These are phyloP conservation scores for Chlorella sp. DNA, from an alignment of 139 green algal species.

Conservation along the genomic window DNA sequence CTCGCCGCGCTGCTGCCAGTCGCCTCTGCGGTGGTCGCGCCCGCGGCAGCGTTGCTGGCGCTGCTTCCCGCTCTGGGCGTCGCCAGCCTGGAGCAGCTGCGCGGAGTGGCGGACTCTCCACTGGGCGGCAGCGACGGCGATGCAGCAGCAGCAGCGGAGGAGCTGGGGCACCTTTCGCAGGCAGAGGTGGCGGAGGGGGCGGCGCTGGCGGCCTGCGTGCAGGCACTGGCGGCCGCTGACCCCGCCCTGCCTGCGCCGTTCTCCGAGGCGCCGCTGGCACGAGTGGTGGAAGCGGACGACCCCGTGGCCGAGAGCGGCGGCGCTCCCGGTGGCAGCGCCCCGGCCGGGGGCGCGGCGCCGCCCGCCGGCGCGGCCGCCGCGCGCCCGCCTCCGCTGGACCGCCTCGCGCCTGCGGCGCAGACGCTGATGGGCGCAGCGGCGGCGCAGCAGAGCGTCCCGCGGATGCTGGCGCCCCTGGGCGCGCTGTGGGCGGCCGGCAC, in stretches of 20 bases:
- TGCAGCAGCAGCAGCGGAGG: no score
- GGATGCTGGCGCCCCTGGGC: slow-evolving; percentile 25
- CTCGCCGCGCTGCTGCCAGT: no score
- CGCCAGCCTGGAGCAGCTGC: not conserved
- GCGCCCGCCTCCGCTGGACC: not conserved
- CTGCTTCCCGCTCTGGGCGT: no score
- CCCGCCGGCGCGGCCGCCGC: not conserved
- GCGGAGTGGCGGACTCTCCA: not conserved
- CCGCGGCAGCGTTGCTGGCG: no score
- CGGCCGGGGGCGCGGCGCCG: not conserved
- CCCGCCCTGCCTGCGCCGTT: no score
- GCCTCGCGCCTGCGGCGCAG: not conserved
- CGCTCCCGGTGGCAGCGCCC: not conserved
- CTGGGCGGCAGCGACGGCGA: not conserved
- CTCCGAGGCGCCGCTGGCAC: not conserved
- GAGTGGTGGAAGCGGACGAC: not conserved
- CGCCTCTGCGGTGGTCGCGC: no score
- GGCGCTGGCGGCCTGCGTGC: not conserved
- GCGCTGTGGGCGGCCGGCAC: not conserved
- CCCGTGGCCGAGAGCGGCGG: not conserved
- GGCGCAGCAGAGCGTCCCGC: slow-evolving; percentile 20
- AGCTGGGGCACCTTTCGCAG: not conserved
- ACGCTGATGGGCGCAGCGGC: slow-evolving; percentile 13
- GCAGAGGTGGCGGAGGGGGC: slow-evolving; percentile 3
- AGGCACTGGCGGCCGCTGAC: no score